These are phyloP conservation scores for Colletotrichum sojae DNA, from an alignment of 2,329 filamentous ascomycete species.

Conservation along the genomic window DNA sequence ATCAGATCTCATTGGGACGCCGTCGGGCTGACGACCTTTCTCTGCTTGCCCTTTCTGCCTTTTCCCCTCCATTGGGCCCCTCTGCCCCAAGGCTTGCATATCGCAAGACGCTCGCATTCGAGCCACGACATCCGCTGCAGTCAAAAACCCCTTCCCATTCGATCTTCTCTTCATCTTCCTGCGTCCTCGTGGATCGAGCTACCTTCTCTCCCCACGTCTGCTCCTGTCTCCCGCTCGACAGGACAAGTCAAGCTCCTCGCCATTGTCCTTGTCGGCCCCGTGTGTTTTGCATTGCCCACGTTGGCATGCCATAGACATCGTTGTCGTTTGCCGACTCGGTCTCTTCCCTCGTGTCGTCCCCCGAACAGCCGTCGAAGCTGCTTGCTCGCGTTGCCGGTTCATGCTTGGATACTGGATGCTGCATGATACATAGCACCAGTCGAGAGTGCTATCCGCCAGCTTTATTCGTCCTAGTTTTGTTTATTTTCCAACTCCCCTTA, in stretches of 20 bases:
- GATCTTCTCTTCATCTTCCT: conserved; percentile 35
- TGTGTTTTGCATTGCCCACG: conserved; percentile 11
- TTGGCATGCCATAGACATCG: conserved; percentile 13
- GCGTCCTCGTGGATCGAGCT: conserved; percentile 40
- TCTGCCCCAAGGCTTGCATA: conserved; percentile 41
- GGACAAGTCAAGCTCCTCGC: conserved; percentile 10
- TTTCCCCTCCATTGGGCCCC: conserved; percentile 40
- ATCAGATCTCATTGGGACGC: conserved; percentile 35
- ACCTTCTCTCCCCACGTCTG: conserved; percentile 37
- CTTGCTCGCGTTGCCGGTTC: conserved; percentile 36
- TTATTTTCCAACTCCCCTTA: conserved; percentile 35
- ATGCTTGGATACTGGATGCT: conserved; percentile 42
- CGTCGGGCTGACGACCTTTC: conserved; percentile 34
- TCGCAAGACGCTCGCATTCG: conserved; percentile 54
- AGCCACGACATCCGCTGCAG: conserved; percentile 56
- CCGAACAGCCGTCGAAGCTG: conserved; percentile 17
- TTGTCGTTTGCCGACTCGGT: conserved; percentile 17
- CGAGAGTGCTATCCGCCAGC: conserved; percentile 24
- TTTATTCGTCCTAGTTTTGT: conserved; percentile 38
- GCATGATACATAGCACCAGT: conserved; percentile 43
- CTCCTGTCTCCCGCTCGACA: conserved; percentile 30
- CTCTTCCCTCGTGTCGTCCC: conserved; percentile 16
- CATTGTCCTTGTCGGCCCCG: neutral
- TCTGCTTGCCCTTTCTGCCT: conserved; percentile 10
- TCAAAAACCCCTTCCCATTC: conserved; percentile 47